Evolutionary conservation across 1,139 yeast genomes (phyloP), one percentile per base, ranked within the genome.

Genomic region (Geotrichum fermentans): DNA sequence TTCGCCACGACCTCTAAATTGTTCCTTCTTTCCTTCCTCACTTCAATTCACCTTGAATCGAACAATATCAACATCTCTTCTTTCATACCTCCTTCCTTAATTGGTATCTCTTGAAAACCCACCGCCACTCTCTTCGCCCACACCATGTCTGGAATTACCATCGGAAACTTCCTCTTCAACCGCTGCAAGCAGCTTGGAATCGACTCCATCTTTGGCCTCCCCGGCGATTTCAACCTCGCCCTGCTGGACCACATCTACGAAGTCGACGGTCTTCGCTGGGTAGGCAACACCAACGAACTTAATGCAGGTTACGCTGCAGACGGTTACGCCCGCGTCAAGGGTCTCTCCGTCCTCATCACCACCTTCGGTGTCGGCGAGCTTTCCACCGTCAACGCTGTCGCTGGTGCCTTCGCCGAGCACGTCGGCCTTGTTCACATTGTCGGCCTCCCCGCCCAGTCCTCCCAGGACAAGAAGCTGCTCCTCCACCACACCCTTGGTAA

Each of bases 351-450:
- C 47, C 62, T 82, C 45, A 70, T 82, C 54, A 80, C 88, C 41
- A 82, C 89, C 1, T 79, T 71, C 63, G 88, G 88, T 48, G 90
- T 83, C 20, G 90, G 90, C 52, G 90, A 83, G 61, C 70, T 82
- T 55, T 75, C 82, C 34, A 85, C 87, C 2, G 62, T 81, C 47
- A 82, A 81, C 58, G 87, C 85, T 22, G 67, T 82, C 45, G 78
- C 86, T 16, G 84, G 87, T 46, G 75, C 85, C 0, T 82, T 76
- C 64, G 80, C 86, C 18, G 88, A 82, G 62, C 77, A 73, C 57
- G 77, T 78, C 20, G 83, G 83, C 11, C 68, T 81, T 5, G 71
- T 82, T 52, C 87, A 82, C 60, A 75, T 82, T 55, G 88, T 82
- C 11, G 89, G 88, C 33, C 74, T 78, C 5, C 80, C 83, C 5